These are phyloP conservation scores for Mucor velutinosus DNA, from an alignment of 371 early-diverging fungal species.

Conservation along the genomic window DNA sequence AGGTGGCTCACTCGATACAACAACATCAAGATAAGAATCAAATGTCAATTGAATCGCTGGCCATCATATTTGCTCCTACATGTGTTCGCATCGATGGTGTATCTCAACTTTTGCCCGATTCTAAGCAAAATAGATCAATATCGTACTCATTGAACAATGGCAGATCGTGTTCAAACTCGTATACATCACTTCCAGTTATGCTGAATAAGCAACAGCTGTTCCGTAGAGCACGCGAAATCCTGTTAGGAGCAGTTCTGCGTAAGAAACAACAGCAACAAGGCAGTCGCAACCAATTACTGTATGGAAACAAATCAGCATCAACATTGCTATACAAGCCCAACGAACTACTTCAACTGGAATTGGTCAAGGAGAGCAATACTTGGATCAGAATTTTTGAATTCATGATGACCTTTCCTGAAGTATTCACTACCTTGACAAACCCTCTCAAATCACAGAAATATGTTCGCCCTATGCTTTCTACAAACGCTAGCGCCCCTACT, in stretches of 20 bases:
- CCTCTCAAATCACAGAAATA: constrained; percentile 12
- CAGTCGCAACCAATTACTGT: background rate
- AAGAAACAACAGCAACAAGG: constrained; percentile 3
- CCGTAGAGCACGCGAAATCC: constrained; percentile 12
- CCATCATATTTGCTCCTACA: constrained; percentile 44
- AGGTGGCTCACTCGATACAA: constrained; percentile 20
- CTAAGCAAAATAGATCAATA: background rate
- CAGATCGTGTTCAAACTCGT: constrained; percentile 1
- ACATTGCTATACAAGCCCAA: constrained; percentile 21
- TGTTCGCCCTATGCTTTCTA: background rate
- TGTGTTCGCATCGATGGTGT: constrained; percentile 31
- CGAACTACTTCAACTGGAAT: constrained; percentile 27
- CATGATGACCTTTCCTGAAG: constrained; percentile 21
- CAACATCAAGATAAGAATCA: constrained; percentile 26
- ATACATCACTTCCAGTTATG: background rate
- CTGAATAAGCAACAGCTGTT: constrained; percentile 10
- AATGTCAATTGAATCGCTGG: constrained; percentile 34
- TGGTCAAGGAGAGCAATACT: constrained; percentile 25
- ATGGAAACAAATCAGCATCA: background rate
- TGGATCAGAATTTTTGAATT: constrained; percentile 34
- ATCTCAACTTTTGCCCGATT: constrained; percentile 14
- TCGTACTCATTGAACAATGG: background rate
- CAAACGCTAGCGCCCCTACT: background rate
- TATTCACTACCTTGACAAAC: constrained; percentile 20
- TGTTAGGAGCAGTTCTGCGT: background rate